A percentile compares a stretch with the other conserved stretches of the same genome.
These are phyloP conservation scores for Aurifilum marmelostoma DNA, from an alignment of 2,329 filamentous ascomycete species.

Conservation along the genomic window DNA sequence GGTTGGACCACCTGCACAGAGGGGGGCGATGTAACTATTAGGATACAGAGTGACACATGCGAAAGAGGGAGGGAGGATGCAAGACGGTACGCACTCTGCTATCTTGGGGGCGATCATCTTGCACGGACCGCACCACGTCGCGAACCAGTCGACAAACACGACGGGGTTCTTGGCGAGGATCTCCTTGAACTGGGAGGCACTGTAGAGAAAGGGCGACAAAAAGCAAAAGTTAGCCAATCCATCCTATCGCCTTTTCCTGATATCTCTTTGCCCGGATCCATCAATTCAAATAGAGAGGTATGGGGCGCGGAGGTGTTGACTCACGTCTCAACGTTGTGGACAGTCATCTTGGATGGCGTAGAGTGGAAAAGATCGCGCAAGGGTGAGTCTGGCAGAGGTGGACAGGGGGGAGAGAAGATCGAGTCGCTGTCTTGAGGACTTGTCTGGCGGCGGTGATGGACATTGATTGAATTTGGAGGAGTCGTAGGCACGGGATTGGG, in stretches of 20 bases:
- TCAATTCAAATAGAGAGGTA: neutral
- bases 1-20: slow-evolving; percentile 59
- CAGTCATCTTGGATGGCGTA: slow-evolving; percentile 47
- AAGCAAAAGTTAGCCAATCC: slow-evolving; percentile 1
- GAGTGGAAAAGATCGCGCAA: slow-evolving; percentile 42
- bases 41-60: neutral
- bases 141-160: slow-evolving; percentile 85
- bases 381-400: slow-evolving; percentile 30
- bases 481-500: neutral
- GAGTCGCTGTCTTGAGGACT: slow-evolving; percentile 28
- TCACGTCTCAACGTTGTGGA: slow-evolving; percentile 46
- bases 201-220: slow-evolving; percentile 20
- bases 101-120: slow-evolving; percentile 83
- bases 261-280: too few relatives aligned
- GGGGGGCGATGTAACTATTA: neutral
- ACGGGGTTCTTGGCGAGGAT: slow-evolving; percentile 46
- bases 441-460: slow-evolving; percentile 26
- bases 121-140: slow-evolving; percentile 93
- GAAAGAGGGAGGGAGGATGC: neutral
- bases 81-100: slow-evolving; percentile 56
- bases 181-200: slow-evolving; percentile 39
- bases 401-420: slow-evolving; percentile 23
- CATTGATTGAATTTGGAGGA: neutral
- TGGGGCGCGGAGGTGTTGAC: slow-evolving; percentile 28
- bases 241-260: neutral